These are phyloP conservation scores for Cryphonectria parasitica DNA, from an alignment of 2,329 filamentous ascomycete species.

Conservation along the genomic window DNA sequence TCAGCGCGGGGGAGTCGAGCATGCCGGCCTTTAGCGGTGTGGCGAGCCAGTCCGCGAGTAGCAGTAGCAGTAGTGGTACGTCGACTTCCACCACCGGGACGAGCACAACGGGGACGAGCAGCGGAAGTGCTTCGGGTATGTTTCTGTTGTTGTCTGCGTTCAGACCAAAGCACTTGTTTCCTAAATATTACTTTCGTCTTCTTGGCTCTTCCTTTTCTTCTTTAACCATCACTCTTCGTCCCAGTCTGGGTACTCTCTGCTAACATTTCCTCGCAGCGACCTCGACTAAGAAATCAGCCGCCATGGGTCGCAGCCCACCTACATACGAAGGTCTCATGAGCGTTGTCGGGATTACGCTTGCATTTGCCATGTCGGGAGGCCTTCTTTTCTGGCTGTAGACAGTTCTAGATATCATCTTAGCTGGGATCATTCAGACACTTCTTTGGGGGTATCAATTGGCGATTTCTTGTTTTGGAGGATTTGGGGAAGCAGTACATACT, in stretches of 20 bases:
- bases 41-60: conserved; percentile 39
- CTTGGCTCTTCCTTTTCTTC: background rate
- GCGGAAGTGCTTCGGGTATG: conserved; percentile 6
- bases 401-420: background rate
- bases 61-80: conserved; percentile 20
- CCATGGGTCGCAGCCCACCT: conserved; percentile 6
- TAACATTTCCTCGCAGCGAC: conserved; percentile 20
- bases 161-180: background rate
- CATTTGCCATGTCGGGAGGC: conserved; percentile 23
- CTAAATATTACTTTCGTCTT: background rate
- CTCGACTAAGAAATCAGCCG: conserved; percentile 19
- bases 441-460: background rate
- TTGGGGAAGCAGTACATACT: background rate
- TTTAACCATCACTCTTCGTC: background rate
- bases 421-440: background rate
- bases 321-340: conserved; percentile 12
- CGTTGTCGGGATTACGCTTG: conserved; percentile 7
- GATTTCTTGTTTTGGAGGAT: background rate
- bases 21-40: conserved; percentile 52
- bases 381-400: conserved; percentile 21
- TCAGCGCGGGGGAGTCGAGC: conserved; percentile 42
- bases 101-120: conserved; percentile 13
- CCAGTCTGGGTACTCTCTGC: conserved; percentile 1
- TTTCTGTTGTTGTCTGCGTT: conserved; percentile 2
- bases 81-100: conserved; percentile 7